phyloP scores from a whole-genome alignment of 306 rosid genomes.

The Malus domestica region ASM211411v1 NC_041799.1:38047001-38047500 shows the following conservation, averaged over 20 bases:
- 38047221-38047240: neutral
- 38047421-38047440: slow-evolving; percentile 35
- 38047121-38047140: neutral
- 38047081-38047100: neutral
- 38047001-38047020: neutral
- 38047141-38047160: neutral
- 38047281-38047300: slow-evolving; percentile 30
- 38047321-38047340: slow-evolving; percentile 31
- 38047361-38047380: slow-evolving; percentile 91
- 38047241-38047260: slow-evolving; percentile 21
- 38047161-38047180: neutral
- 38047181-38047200: neutral
- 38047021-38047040: neutral
- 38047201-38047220: neutral
- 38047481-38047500: slow-evolving; percentile 65
- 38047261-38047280: slow-evolving; percentile 24
- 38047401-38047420: slow-evolving; percentile 58
- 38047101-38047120: neutral
- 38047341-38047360: slow-evolving; percentile 73
- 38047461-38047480: slow-evolving; percentile 29
- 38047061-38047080: neutral
- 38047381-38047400: slow-evolving; percentile 60
- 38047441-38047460: slow-evolving; percentile 51
- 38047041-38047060: neutral
- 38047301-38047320: slow-evolving; percentile 43